Evolutionary conservation across 805 yeast species (phyloP), one percentile per base, ranked within the genome.

Genomic region (Teunomyces atbi): DNA sequence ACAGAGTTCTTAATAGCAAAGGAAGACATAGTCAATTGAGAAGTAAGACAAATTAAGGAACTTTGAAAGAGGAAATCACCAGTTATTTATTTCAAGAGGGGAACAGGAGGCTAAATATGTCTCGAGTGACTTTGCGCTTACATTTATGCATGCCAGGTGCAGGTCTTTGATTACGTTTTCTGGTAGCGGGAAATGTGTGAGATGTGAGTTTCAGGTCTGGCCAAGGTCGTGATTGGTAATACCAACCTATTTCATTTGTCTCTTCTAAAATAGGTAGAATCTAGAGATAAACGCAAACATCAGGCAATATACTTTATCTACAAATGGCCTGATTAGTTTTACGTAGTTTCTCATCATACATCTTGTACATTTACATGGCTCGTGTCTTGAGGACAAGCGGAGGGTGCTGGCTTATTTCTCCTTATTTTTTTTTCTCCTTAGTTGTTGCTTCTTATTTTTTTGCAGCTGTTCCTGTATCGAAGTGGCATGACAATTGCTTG

Each of bases 1-100:
- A 21, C 39, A 11, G 39, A 36, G 15, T 33, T 41, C 27, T 42
- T 44, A 21, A 46, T 11, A 15, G 45, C 41, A 27, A 45, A 23
- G 11, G 46, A 18, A 16, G 48, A 27, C 43, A 28, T 43, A 12
- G 15, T 20, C 27, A 19, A 20, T 7, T 12, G 12, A 12, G 18
- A 18, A 18, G 26, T 7, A 5, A 8, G 27, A 5, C 5, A n/a
- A 11, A 19, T 15, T 19, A 10, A 19, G n/a, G 26, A 3, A 23
- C 26, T 23, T 8, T 23, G 8, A 12, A 36, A n/a, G 11, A 10
- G 38, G 38, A n/a, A 21, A 36, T n/a, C 12, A 21, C 39, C 39
- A 18, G 39, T 19, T 36, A 36, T 36, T 20, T 36, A 36, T 20
- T 16, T 28, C 18, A 23, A 11, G 37, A 34, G 37, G 37, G 37